Percentiles rank a stretch among this genome's conserved stretches.
Conservation (phyloP, 116 monocot species). For the Papilionanthe hybrid region DNA sequence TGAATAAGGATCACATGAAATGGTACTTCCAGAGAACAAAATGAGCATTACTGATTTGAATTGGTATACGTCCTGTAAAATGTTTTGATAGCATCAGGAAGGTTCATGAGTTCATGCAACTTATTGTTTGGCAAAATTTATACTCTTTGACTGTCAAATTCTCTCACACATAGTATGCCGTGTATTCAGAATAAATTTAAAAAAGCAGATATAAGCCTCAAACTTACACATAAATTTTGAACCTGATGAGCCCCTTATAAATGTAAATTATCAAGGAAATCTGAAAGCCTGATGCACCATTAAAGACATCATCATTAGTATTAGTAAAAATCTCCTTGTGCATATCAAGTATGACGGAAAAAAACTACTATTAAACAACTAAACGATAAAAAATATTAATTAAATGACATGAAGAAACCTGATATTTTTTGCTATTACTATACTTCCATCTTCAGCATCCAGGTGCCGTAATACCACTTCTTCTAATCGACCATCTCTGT, state of each 20-base stretch:
- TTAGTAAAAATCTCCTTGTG: constrained; percentile 1
- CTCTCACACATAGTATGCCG: too few relatives aligned
- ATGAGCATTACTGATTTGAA: not conserved
- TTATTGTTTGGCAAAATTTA: not conserved
- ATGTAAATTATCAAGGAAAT: constrained; percentile 53
- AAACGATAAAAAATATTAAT: not conserved
- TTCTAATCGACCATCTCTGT: constrained; percentile 85
- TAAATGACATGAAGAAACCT: constrained; percentile 37
- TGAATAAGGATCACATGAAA: not conserved
- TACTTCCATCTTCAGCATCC: constrained; percentile 79
- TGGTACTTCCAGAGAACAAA: not conserved
- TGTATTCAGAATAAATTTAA: not conserved
- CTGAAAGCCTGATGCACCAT: constrained; percentile 58
- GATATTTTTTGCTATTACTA: constrained; percentile 81
- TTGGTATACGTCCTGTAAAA: constrained; percentile 1
- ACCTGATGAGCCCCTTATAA: constrained; percentile 28
- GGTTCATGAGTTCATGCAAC: not conserved
- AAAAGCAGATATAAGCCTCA: not conserved
- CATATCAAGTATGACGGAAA: not conserved
- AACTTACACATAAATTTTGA: constrained; percentile 31
- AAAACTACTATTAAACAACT: not conserved
- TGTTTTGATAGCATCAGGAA: not conserved
- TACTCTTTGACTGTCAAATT: too few relatives aligned
- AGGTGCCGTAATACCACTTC: constrained; percentile 84
- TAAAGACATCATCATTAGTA: not conserved